Evolutionary conservation across 768 basidiomycete species (phyloP).

Genomic region (Suillus placidus): DNA sequence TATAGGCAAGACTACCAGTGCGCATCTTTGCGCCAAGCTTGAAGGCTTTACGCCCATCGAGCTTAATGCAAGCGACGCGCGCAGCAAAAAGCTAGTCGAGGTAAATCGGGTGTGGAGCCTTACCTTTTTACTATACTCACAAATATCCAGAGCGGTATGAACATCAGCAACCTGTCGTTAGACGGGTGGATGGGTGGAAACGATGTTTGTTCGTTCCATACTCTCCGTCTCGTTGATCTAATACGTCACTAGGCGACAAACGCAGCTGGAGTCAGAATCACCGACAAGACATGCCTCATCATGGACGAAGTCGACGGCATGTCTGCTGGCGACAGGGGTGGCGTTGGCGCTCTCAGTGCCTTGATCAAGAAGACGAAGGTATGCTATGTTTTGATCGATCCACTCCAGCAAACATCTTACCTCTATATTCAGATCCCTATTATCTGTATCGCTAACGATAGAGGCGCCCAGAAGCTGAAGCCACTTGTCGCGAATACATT

Average conservation of each 20-base stretch:
- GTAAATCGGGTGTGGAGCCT: conserved; percentile 41
- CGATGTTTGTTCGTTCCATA: conserved; percentile 38
- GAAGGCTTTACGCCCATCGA: conserved; percentile 93
- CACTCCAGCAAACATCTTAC: neutral
- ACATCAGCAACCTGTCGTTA: conserved; percentile 84
- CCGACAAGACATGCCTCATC: conserved; percentile 83
- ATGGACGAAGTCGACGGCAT: conserved; percentile 99
- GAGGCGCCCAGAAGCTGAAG: conserved; percentile 85
- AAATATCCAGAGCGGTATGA: conserved; percentile 72
- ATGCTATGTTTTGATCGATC: conserved; percentile 13
- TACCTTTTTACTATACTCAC: neutral
- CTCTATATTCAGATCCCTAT: conserved; percentile 73
- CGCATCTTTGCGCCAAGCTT: conserved; percentile 89
- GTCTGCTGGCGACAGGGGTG: conserved; percentile 97
- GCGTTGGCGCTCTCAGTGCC: conserved; percentile 89
- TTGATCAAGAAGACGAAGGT: conserved; percentile 94
- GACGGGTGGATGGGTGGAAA: conserved; percentile 80
- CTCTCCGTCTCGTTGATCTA: neutral
- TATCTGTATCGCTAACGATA: conserved; percentile 96
- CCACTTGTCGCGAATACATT: conserved; percentile 76
- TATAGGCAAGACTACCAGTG: conserved; percentile 96
- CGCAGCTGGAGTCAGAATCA: conserved; percentile 71
- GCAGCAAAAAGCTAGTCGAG: conserved; percentile 97
- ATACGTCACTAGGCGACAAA: conserved; percentile 51
- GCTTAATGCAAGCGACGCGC: conserved; percentile 91